Percentiles rank a stretch among this genome's conserved stretches.
phyloP scores from a whole-genome alignment of 2,329 filamentous ascomycete species.

The Beauveria sp. region DNA sequence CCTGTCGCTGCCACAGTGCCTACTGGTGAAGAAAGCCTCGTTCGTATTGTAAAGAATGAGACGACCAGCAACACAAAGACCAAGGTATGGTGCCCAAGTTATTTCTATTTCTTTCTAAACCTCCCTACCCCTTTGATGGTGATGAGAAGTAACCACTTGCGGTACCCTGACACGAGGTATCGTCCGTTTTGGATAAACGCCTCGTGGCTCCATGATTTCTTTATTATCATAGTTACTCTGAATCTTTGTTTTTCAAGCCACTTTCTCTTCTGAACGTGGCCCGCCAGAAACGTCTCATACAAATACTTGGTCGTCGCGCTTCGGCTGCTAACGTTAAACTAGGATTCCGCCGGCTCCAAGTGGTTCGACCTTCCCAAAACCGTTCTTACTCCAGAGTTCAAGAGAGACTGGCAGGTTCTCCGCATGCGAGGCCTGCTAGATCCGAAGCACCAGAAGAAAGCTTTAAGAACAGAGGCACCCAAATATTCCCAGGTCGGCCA shows the following conservation, averaged over 20 bases:
- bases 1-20: conserved; percentile 12
- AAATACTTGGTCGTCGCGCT: no score
- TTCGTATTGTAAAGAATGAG: conserved; percentile 3
- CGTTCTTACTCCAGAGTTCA: conserved; percentile 73
- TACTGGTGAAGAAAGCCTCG: conserved; percentile 1
- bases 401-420: conserved; percentile 81
- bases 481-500: conserved; percentile 85
- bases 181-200: conserved; percentile 36
- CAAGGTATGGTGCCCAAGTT: conserved; percentile 20
- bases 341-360: conserved; percentile 61
- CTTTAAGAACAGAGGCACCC: conserved; percentile 58
- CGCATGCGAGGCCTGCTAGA: conserved; percentile 86
- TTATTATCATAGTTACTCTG: conserved; percentile 67
- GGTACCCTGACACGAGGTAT: conserved; percentile 31
- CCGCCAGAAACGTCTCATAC: not conserved
- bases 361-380: conserved; percentile 90
- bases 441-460: conserved; percentile 89
- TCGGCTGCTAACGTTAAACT: not conserved
- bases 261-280: not conserved
- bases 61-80: not conserved
- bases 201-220: conserved; percentile 53
- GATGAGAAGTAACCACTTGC: conserved; percentile 34
- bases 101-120: not conserved
- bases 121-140: conserved; percentile 12
- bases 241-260: conserved; percentile 26